Base-by-base conservation (phyloP, 2,329 filamentous ascomycete genomes). In the Rhynchosporium secalis region DNA sequence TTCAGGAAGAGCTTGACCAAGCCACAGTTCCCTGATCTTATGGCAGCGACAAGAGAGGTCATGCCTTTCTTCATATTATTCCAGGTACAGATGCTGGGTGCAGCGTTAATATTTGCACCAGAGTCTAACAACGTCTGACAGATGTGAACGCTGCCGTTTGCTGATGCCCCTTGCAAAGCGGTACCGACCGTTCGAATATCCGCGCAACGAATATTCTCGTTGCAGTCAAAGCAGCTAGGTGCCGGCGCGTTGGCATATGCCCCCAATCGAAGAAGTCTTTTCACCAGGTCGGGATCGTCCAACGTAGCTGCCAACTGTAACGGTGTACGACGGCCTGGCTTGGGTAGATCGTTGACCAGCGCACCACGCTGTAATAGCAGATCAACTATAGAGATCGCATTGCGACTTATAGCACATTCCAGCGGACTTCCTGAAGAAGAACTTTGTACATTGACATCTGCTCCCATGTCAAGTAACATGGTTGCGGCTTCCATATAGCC, bases 31-130 rank as follows among this genome's bases (percentile, higher is more conserved):
- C n/a, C n/a, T 2, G 40, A 43, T 10, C 10, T 13, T 15, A 43
- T 15, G 4, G 40, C 40, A 43, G 40, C 40, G 10, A 15, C 40
- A 15, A 43, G 40, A 13, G 40, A 4, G 12, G 40, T 43, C n/a
- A 15, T 43, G 20, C 20, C 20, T 43, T 43, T 43, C n/a, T 10
- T 10, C n/a, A 4, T 10, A 43, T 43, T 43, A 2, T 10, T 10
- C n/a, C n/a, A 13, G 10, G 40, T 13, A 13, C n/a, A 10, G 12
- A 13, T 43, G 40, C 10, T 15, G 10, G 40, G 40, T 8, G 59
- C 33, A n/a, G 43, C 29, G 26, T 58, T 59, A 13, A 64, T 28
- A 29, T 61, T 49, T 3, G 62, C 58, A 10, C 58, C 56, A 45
- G 36, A n/a, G 3, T 63, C 43, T 7, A 63, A 31, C 49, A 61